Evolutionary conservation across 768 basidiomycete species (phyloP).

Genomic region (Macrolepiota fuliginosa): DNA sequence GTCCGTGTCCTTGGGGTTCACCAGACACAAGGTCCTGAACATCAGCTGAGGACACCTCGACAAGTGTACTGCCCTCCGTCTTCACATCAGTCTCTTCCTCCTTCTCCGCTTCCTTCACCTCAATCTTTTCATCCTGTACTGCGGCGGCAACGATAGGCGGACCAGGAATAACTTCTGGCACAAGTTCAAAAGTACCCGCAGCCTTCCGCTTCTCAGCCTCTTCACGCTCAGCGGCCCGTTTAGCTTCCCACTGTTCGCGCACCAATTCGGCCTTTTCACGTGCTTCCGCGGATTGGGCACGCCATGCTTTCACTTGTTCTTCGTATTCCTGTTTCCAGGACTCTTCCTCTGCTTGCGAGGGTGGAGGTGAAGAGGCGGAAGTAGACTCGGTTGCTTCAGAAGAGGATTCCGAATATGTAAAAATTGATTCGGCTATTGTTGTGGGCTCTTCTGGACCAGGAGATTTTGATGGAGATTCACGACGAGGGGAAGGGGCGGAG

Average conservation of each 20-base stretch:
- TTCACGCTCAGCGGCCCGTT: slow-evolving; percentile 42
- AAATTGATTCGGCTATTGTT: background rate
- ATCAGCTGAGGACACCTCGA: slow-evolving; percentile 28
- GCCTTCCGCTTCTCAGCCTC: slow-evolving; percentile 31
- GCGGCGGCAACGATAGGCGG: background rate
- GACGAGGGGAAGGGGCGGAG: slow-evolving; percentile 27
- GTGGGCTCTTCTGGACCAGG: background rate
- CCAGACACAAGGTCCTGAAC: slow-evolving; percentile 21
- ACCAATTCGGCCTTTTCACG: slow-evolving; percentile 74
- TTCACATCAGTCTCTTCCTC: background rate
- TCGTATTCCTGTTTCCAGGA: slow-evolving; percentile 71
- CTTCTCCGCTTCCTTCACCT: background rate
- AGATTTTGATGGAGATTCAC: slow-evolving; percentile 19
- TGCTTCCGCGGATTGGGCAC: slow-evolving; percentile 65
- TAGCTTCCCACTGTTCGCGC: slow-evolving; percentile 68
- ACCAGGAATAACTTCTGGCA: background rate
- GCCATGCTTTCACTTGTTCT: slow-evolving; percentile 66
- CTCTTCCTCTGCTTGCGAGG: slow-evolving; percentile 30
- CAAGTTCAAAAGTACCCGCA: slow-evolving; percentile 12
- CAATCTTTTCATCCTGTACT: background rate
- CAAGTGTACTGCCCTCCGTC: background rate
- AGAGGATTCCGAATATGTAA: background rate
- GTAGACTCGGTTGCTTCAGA: slow-evolving; percentile 11
- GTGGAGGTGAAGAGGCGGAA: slow-evolving; percentile 7
- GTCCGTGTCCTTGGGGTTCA: slow-evolving; percentile 6